Evolutionary conservation across 306 rosid species (phyloP), one percentile per base, ranked within the genome.

Genomic region (Fragaria iinumae): DNA sequence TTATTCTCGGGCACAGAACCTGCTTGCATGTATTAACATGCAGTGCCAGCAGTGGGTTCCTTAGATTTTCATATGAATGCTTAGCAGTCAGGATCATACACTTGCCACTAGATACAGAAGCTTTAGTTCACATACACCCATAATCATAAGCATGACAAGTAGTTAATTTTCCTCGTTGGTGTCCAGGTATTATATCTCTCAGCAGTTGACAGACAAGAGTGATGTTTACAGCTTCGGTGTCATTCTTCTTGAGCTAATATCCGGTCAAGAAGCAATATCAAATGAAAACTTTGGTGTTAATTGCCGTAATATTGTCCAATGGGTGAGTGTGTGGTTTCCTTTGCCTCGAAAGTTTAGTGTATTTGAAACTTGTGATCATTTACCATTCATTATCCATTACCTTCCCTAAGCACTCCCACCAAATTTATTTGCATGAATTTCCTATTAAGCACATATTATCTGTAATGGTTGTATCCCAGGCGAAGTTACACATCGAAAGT

Each of bases 231-330:
- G 99, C 79, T 95, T 92, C 45, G 99, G 99, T 1, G 99, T 95
- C 77, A 92, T 95, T 86, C 99, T 95, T 85, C 99, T 95, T 41
- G 99, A 95, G 90, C 86, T 95, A 77, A 90, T 95, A 80, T 95
- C 99, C 1, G 99, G 99, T 82, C 97, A 92, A 82, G 99, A 95
- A 87, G 99, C 99, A 39, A 95, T 95, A 84, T 95, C 99, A 0
- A 95, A 90, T 72, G 96, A 91, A 66, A 95, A 69, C 87, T 95
- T 95, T 52, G 99, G 99, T 71, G 87, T 79, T 75, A 90, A 95
- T 87, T 95, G 97, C 85, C 87, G 97, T 73, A 92, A 90, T 86
- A 92, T 95, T 60, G 97, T 92, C 72, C 99, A 95, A 29, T 95
- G 99, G 99, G 99, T 95, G 84, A 88, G 95, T 86, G 95, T 86